Base-by-base conservation (phyloP, 2,329 filamentous ascomycete genomes). In the Calonectria crousiana region DNA sequence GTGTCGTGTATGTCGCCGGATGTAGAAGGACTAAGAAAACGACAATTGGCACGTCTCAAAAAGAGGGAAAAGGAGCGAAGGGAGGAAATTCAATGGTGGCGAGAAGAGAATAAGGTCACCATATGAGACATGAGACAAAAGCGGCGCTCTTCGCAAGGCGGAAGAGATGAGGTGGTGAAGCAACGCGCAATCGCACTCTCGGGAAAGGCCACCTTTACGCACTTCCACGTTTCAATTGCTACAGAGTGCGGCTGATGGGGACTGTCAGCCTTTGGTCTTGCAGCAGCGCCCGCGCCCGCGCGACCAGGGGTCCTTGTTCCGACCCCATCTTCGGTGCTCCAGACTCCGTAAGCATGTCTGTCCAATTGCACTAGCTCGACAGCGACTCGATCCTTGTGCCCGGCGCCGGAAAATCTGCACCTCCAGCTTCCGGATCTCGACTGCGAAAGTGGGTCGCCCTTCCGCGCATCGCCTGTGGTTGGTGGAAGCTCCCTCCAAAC, bases 191-290 rank as follows among this genome's bases (percentile, higher is more conserved):
- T 65, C 30, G 71, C 49, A 30, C n/a, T 36, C 51, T 28, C 28
- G 52, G 53, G 74, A 74, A 56, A 76, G 74, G 74, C 74, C 74
- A 76, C 74, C 74, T 74, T 76, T 67, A 62, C 74, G 68, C 72
- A 58, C 70, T 62, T 76, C 65, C 71, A 73, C 67, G 68, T 69
- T 68, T 66, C 65, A 72, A 73, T 69, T 73, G 71, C 36, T 38
- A 60, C 69, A 20, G 34, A 23, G 53, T 60, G 71, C 71, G 69
- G 73, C 73, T 73, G 71, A 70, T 60, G 34, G 56, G 56, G 56
- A 30, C 56, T 62, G 56, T 62, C 56, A 62, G 56, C 56, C 56
- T 62, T 62, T 62, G 56, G 56, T 41, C 34, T 62, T 62, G 56
- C 56, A 62, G 56, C 56, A 62, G 56, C 56, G 56, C 56, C 56